A percentile compares a stretch with the other conserved stretches of the same genome.
phyloP scores from a whole-genome alignment of 2,329 filamentous ascomycete species.

The Tolypocladium amazonense region DNA sequence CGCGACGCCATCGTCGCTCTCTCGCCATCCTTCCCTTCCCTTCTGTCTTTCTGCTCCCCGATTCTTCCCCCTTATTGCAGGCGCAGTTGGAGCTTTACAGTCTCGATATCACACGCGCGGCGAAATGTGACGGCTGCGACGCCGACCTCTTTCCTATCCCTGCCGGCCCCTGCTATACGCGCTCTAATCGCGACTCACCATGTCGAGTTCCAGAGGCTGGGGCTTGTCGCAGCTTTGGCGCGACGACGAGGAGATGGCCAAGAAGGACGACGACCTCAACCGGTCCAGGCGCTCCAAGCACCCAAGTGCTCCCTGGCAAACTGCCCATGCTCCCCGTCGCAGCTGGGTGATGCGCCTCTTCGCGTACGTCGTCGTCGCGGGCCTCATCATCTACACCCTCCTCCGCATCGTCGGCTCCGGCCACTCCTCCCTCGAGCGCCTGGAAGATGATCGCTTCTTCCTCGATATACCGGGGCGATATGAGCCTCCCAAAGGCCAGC shows the following conservation, averaged over 20 bases:
- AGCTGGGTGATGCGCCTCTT: slow-evolving; percentile 43
- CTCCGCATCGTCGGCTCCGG: slow-evolving; percentile 16
- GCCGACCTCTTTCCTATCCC: neutral
- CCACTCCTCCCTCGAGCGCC: neutral
- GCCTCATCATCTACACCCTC: slow-evolving; percentile 42
- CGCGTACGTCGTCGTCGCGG: slow-evolving; percentile 32
- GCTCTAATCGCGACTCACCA: neutral
- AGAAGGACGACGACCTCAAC: slow-evolving; percentile 48
- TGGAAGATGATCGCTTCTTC: neutral
- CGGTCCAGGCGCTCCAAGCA: slow-evolving; percentile 10
- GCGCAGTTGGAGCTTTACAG: neutral
- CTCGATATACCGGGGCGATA: neutral
- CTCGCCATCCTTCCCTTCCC: neutral
- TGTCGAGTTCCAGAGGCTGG: slow-evolving; percentile 3
- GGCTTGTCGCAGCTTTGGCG: slow-evolving; percentile 24
- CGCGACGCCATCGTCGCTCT: neutral
- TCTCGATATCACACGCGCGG: neutral
- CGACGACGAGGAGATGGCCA: slow-evolving; percentile 45
- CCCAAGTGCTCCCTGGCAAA: slow-evolving; percentile 25
- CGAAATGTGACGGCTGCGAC: neutral
- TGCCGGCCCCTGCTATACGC: neutral
- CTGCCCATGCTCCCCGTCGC: slow-evolving; percentile 33
- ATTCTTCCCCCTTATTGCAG: neutral
- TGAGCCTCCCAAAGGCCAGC: neutral
- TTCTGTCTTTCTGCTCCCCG: neutral